Evolutionary conservation across 495 filamentous ascomycete species (phyloP), one percentile per base, ranked within the genome.

Genomic region (Penicillium goetzii): DNA sequence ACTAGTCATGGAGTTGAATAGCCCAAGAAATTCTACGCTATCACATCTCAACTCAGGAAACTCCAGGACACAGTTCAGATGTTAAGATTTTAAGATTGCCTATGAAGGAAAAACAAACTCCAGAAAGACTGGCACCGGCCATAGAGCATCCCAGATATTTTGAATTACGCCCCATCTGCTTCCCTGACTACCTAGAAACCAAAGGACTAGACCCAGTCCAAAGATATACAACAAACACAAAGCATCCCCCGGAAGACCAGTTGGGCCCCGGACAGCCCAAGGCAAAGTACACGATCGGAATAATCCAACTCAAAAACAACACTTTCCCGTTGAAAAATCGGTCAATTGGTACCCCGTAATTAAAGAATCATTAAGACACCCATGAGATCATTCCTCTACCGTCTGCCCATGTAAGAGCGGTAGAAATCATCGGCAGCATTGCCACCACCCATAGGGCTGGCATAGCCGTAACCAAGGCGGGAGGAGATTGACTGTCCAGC

Each of bases 401-500:
- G 82, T 53, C 85, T 82, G 56, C 87, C 86, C 81, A 88, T 87
- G 74, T 88, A 92, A 17, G 90, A 93, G 36, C 89, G 85, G 72
- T 91, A 92, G 74, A 95, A 93, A 68, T 90, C 89, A 73, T 95
- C 91, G 9, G 88, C 86, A 4, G 88, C 88, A 52, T 69, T 75
- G 63, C 90, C 88, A 65, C 81, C 84, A 25, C 69, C 80, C 75
- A 80, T 80, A 33, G 77, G 76, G 65, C 81, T 84, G 65, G 81
- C 81, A 69, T 83, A 85, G 1, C 78, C 73, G 26, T 81, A 77
- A 49, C 89, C 86, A 62, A 94, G 82, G 49, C 85, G 85, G n/a
- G 80, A 80, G 43, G 89, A 87, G 68, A 94, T 79, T 36, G 84
- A 83, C 68, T 88, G 86, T 59, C 85, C 84, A 26, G 88, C 83